phyloP scores from a whole-genome alignment of 208 protist genomes.

The Crithidia acanthocephali region DNA sequence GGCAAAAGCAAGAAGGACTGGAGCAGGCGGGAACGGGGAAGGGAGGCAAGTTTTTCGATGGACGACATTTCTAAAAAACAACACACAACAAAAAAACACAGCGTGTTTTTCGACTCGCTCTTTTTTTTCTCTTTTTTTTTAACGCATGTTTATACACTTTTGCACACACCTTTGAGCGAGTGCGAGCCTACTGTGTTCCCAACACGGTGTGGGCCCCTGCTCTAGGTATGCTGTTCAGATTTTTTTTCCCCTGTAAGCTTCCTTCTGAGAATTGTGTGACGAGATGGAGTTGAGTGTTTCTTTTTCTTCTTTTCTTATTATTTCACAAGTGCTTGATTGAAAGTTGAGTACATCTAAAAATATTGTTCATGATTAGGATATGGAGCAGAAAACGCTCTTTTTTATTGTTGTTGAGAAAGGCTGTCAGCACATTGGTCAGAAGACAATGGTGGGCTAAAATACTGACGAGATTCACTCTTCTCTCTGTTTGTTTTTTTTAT shows the following conservation, averaged over 20 bases:
- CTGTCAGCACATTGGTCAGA: not conserved
- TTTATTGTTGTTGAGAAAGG: not conserved
- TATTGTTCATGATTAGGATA: not conserved
- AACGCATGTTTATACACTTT: not conserved
- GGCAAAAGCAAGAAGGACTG: not conserved
- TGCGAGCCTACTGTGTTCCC: not conserved
- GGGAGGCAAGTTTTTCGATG: not conserved
- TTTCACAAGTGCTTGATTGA: not conserved
- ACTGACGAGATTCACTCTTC: not conserved
- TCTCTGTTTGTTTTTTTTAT: not conserved
- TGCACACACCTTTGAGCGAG: not conserved
- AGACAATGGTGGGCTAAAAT: not conserved
- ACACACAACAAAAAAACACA: too few species aligned
- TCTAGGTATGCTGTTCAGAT: too few species aligned
- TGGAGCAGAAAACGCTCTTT: too few species aligned
- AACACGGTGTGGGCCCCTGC: too few species aligned
- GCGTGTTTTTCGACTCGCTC: conserved; percentile 9
- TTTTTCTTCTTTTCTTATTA: too few species aligned
- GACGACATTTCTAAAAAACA: not conserved
- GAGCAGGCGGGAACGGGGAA: not conserved
- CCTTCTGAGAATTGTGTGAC: too few species aligned
- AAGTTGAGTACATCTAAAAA: not conserved
- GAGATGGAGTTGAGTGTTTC: too few species aligned
- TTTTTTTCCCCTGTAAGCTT: too few species aligned
- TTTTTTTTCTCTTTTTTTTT: not conserved